Conservation (phyloP, 371 early-diverging fungal genomes). For the Mortierella sp. region DNA sequence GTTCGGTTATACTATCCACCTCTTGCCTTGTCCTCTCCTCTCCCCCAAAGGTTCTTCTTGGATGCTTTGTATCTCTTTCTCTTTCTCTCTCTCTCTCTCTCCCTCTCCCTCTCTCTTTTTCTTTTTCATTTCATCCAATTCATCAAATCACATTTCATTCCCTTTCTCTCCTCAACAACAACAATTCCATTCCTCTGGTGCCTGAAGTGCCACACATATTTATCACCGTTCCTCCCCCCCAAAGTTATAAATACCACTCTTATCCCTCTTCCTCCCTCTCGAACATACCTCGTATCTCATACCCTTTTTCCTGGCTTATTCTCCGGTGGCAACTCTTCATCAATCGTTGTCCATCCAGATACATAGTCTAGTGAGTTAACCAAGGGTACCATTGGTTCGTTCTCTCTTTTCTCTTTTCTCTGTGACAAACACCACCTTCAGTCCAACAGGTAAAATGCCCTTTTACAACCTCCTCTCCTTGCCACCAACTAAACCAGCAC, state of each 20-base stretch:
- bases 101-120: background rate
- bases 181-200: background rate
- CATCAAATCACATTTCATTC: background rate
- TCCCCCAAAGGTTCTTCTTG: conserved; percentile 19
- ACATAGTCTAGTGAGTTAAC: no score
- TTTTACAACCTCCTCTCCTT: background rate
- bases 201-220: background rate
- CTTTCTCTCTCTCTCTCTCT: background rate
- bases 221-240: no score
- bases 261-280: no score
- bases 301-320: background rate
- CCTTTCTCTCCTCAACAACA: background rate
- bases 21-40: background rate
- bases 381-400: no score
- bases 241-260: background rate
- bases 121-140: background rate
- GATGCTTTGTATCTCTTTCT: background rate
- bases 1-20: no score
- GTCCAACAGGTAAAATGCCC: background rate
- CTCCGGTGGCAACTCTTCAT: no score
- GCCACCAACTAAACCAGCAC: background rate
- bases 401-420: background rate
- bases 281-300: background rate
- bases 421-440: no score
- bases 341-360: background rate